phyloP scores from a whole-genome alignment of 2,329 filamentous ascomycete genomes.

The Aspergillus glaucus region DNA sequence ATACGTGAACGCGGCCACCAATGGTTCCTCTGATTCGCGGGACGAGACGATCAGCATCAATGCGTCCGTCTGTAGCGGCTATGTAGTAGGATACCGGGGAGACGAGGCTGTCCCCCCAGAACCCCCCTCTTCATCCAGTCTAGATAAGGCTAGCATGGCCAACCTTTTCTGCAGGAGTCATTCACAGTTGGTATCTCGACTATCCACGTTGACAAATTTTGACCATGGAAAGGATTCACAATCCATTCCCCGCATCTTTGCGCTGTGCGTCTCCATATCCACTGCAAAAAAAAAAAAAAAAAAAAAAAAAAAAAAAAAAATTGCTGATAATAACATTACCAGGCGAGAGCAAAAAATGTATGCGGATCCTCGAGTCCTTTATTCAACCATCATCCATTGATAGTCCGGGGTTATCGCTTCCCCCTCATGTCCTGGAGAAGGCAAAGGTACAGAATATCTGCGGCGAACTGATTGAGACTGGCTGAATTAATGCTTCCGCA shows the following conservation, averaged over 20 bases:
- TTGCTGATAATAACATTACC: constrained; percentile 8
- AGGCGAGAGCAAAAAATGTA: constrained; percentile 96
- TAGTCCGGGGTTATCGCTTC: too few species aligned
- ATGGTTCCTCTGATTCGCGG: too few species aligned
- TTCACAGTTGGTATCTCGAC: too few species aligned
- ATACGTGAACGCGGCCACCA: too few species aligned
- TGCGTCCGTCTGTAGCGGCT: too few species aligned
- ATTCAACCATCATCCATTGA: too few species aligned
- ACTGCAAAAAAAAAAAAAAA: too few species aligned
- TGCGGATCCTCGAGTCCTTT: constrained; percentile 19
- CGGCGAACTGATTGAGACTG: not conserved
- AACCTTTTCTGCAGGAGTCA: not conserved
- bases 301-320: too few species aligned
- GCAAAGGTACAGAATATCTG: constrained; percentile 62
- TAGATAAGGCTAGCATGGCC: not conserved
- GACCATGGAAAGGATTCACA: not conserved
- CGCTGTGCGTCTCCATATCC: not conserved
- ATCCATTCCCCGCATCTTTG: not conserved
- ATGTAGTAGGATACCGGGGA: too few species aligned
- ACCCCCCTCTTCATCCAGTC: too few species aligned
- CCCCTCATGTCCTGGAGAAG: constrained; percentile 72
- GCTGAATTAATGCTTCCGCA: constrained; percentile 10
- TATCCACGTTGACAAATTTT: not conserved
- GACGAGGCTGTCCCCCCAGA: too few species aligned
- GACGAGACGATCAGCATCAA: too few species aligned